Conservation (phyloP, 169 alveolate genomes). For the Eimeria tenella region DNA sequence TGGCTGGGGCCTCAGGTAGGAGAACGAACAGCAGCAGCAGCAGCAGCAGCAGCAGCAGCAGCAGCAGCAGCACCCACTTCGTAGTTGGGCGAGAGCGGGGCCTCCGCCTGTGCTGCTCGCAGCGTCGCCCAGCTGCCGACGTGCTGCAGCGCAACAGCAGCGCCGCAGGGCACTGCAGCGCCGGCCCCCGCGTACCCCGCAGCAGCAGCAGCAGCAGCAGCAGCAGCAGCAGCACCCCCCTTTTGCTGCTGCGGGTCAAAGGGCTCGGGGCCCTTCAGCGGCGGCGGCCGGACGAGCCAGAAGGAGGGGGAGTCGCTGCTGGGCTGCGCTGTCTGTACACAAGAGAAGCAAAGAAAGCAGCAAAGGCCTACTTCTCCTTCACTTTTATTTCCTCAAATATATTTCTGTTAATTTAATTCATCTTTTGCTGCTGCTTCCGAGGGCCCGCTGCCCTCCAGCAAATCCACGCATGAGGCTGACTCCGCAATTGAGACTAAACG, state of each 20-base stretch:
- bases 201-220: background rate
- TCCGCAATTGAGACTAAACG: background rate
- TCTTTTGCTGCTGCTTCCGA: too few species aligned
- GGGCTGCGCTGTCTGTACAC: slow-evolving; percentile 44
- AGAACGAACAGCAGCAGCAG: background rate
- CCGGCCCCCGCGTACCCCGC: slow-evolving; percentile 50
- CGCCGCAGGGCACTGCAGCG: slow-evolving; percentile 58
- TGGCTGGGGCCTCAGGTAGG: background rate
- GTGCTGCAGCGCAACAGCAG: slow-evolving; percentile 38
- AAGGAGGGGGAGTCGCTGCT: background rate
- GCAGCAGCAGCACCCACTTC: background rate
- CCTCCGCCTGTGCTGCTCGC: slow-evolving; percentile 32
- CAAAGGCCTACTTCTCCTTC: background rate
- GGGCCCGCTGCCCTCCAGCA: too few species aligned
- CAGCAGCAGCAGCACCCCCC: background rate
- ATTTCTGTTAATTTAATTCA: too few species aligned
- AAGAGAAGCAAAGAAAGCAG: background rate
- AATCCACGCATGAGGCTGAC: too few species aligned
- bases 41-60: background rate
- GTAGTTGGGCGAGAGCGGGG: slow-evolving; percentile 53
- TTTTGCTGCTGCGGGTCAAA: slow-evolving; percentile 24
- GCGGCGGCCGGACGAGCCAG: slow-evolving; percentile 44
- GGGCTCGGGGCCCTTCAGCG: background rate
- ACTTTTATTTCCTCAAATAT: background rate
- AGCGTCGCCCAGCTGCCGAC: slow-evolving; percentile 41